phyloP scores from a whole-genome alignment of 192 early-diverging fungal genomes.

The Coemansia furcata region DNA sequence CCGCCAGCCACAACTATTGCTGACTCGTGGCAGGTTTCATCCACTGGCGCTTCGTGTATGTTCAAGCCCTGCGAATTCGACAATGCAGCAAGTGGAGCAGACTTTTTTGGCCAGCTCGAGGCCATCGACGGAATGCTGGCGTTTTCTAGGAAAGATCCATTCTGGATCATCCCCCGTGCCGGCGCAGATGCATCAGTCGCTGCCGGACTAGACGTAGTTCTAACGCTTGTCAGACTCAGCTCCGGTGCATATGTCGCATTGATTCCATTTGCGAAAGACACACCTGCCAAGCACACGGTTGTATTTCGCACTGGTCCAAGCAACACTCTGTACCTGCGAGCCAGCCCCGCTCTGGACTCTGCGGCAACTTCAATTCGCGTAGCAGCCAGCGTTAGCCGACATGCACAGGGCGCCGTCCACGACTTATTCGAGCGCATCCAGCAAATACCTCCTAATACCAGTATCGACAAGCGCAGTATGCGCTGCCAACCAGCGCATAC shows the following conservation, averaged over 20 bases:
- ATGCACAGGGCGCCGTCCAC: conserved; percentile 25
- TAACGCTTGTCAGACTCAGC: conserved; percentile 18
- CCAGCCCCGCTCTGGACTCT: neutral
- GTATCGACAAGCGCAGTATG: neutral
- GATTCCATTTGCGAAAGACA: conserved; percentile 20
- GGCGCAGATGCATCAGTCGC: conserved; percentile 5
- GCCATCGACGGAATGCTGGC: conserved; percentile 22
- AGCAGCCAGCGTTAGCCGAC: conserved; percentile 15
- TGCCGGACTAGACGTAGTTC: conserved; percentile 8
- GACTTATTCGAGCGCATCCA: conserved; percentile 24
- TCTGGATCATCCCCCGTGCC: conserved; percentile 29
- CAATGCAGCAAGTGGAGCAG: neutral
- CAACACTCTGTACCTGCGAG: neutral
- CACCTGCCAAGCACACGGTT: neutral
- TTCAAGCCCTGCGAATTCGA: conserved; percentile 1
- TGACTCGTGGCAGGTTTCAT: conserved; percentile 32
- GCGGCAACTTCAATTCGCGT: conserved; percentile 12
- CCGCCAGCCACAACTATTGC: neutral
- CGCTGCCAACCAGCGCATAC: neutral
- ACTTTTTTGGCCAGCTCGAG: conserved; percentile 17
- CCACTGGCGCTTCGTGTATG: conserved; percentile 26
- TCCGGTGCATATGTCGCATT: conserved; percentile 21
- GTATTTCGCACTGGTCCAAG: conserved; percentile 1
- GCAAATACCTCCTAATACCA: neutral
- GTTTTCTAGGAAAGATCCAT: conserved; percentile 35